Percentiles rank a stretch among this genome's conserved stretches.
Evolutionary conservation across 2,329 filamentous ascomycete genomes (phyloP).

Genomic region (Clarireedia sp.): DNA sequence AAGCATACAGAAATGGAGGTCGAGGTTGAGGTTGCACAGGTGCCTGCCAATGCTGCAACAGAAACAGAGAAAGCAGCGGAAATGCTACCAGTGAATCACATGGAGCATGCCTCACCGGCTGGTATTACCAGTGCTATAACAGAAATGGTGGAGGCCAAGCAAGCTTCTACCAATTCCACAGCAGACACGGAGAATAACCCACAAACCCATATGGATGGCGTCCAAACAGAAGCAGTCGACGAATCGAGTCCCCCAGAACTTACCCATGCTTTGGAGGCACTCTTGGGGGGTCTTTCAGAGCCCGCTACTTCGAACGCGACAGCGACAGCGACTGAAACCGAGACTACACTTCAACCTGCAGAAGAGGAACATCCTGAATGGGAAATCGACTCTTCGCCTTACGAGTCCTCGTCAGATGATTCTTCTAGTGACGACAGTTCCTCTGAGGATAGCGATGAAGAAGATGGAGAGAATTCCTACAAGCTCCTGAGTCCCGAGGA

Average conservation of each 20-base stretch:
- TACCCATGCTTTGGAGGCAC: slow-evolving; percentile 25
- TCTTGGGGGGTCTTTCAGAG: slow-evolving; percentile 22
- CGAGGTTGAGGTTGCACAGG: neutral
- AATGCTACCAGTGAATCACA: too few relatives aligned
- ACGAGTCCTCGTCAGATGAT: slow-evolving; percentile 55
- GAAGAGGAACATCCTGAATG: slow-evolving; percentile 60
- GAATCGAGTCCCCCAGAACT: slow-evolving; percentile 15
- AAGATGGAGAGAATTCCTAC: slow-evolving; percentile 50
- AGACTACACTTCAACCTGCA: neutral
- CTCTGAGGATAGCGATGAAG: slow-evolving; percentile 47
- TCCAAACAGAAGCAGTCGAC: neutral
- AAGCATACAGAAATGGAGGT: neutral
- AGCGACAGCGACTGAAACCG: neutral
- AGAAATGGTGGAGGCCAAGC: too few relatives aligned
- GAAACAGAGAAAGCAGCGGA: neutral
- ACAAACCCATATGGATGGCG: neutral
- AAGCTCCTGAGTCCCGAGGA: slow-evolving; percentile 73
- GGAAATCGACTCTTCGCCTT: slow-evolving; percentile 73
- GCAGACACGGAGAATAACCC: neutral
- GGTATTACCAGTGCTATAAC: too few relatives aligned
- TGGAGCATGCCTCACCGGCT: too few relatives aligned
- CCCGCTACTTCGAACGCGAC: neutral
- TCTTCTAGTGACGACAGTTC: slow-evolving; percentile 48
- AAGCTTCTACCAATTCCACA: too few relatives aligned
- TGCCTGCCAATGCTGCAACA: neutral